A percentile compares a stretch with the other conserved stretches of the same genome.
Evolutionary conservation across 306 rosid species (phyloP).

Genomic region (Glycyrrhiza uralensis): DNA sequence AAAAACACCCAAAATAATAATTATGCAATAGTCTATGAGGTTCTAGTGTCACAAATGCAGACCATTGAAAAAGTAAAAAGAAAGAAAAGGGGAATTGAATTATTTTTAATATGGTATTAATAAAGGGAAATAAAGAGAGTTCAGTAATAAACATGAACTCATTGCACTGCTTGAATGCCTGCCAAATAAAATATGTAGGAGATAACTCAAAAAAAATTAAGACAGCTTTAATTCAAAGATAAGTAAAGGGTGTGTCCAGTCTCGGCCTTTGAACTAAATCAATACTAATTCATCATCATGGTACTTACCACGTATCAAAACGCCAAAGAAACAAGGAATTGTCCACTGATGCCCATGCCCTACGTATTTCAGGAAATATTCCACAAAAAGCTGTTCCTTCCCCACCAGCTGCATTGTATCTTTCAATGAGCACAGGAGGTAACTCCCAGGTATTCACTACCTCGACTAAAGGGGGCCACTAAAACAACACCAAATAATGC

Average conservation of each 20-base stretch:
- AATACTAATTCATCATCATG: background rate
- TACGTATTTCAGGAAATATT: slow-evolving; percentile 85
- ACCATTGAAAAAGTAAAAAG: background rate
- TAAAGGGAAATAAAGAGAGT: too few relatives aligned
- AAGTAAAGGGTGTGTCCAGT: background rate
- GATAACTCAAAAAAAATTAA: background rate
- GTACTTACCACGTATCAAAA: slow-evolving; percentile 87
- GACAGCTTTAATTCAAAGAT: background rate
- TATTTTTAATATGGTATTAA: background rate
- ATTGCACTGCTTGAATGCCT: background rate
- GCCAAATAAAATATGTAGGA: background rate
- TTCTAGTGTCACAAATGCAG: background rate
- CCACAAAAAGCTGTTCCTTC: slow-evolving; percentile 98
- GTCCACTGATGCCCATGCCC: slow-evolving; percentile 98
- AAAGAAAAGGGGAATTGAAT: background rate
- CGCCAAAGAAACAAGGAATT: slow-evolving; percentile 97
- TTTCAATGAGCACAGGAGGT: slow-evolving; percentile 89
- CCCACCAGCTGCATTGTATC: slow-evolving; percentile 93
- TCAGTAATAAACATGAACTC: background rate
- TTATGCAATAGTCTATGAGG: background rate
- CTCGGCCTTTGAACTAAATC: background rate
- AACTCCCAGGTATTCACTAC: slow-evolving; percentile 82
- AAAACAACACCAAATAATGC: slow-evolving; percentile 32
- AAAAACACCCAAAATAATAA: background rate
- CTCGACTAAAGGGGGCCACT: slow-evolving; percentile 97